Conservation (phyloP, 1,284 basidiomycete species). For the Trichosporon coremiiforme region DNA sequence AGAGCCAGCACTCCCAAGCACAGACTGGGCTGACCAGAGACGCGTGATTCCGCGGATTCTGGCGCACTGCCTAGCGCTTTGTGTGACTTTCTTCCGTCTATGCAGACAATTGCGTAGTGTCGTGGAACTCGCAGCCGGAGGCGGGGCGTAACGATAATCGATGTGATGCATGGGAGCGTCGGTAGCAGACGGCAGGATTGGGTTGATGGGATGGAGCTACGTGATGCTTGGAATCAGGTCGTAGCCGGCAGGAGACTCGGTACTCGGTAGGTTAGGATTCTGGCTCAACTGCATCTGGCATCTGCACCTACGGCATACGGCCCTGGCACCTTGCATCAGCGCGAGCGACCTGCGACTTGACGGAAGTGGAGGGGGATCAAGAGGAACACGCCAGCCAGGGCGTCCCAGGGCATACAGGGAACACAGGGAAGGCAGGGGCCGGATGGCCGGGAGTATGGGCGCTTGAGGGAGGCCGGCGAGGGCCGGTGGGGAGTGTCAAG, state of each 20-base stretch:
- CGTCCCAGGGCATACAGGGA: neutral
- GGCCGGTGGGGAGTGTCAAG: neutral
- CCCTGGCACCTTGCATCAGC: neutral
- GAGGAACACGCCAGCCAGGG: conserved; percentile 1
- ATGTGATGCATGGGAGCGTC: neutral
- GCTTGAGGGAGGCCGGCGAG: conserved; percentile 10
- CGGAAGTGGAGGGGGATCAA: neutral
- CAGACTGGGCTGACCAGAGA: neutral
- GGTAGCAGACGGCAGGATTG: neutral
- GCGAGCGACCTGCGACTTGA: neutral
- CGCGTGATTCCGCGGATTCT: neutral
- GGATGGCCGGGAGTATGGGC: conserved; percentile 11
- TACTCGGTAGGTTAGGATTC: conserved; percentile 14
- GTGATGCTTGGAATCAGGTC: conserved; percentile 12
- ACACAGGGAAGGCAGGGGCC: neutral
- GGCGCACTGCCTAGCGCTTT: neutral
- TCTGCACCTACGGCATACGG: neutral
- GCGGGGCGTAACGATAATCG: neutral
- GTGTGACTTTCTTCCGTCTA: neutral
- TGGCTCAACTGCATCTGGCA: neutral
- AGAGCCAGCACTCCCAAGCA: neutral
- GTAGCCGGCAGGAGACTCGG: neutral
- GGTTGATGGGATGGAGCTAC: conserved; percentile 14
- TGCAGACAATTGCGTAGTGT: neutral
- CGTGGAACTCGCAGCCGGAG: neutral